These are phyloP conservation scores for Blastocladiella britannica DNA, from an alignment of 192 early-diverging fungal genomes.

Conservation along the genomic window DNA sequence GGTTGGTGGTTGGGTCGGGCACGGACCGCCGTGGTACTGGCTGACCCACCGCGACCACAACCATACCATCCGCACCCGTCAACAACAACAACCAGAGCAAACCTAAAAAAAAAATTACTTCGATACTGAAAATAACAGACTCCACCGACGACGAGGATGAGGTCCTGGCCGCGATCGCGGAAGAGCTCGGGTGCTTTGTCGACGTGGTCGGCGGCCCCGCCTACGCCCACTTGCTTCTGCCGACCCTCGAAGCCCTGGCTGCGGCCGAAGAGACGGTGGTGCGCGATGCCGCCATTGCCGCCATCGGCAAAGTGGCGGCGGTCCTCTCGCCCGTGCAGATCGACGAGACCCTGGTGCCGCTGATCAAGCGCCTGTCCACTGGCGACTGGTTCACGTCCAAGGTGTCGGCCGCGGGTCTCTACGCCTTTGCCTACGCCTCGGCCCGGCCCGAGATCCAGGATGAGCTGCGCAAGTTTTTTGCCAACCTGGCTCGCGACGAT, in stretches of 20 bases:
- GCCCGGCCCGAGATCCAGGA: slow-evolving; percentile 51
- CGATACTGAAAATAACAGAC: too few species aligned
- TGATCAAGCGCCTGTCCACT: slow-evolving; percentile 68
- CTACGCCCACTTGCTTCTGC: slow-evolving; percentile 64
- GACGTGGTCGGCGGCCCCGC: slow-evolving; percentile 79
- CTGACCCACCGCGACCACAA: too few species aligned
- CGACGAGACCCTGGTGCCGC: slow-evolving; percentile 74
- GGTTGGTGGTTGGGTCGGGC: too few species aligned
- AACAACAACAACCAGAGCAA: too few species aligned
- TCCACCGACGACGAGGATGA: slow-evolving; percentile 99
- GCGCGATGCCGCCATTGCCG: slow-evolving; percentile 96
- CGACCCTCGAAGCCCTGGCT: slow-evolving; percentile 87
- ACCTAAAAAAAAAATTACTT: too few species aligned
- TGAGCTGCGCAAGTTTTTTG: slow-evolving; percentile 69
- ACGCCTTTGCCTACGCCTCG: slow-evolving; percentile 58
- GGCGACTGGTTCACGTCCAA: slow-evolving; percentile 99
- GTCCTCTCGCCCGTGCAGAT: slow-evolving; percentile 55
- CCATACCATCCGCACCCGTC: too few species aligned
- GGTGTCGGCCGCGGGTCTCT: slow-evolving; percentile 80
- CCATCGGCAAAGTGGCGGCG: slow-evolving; percentile 62
- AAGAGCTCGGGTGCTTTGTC: slow-evolving; percentile 80
- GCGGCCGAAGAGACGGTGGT: slow-evolving; percentile 95
- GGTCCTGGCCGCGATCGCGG: slow-evolving; percentile 75
- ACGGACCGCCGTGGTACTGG: too few species aligned
- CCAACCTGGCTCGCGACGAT: slow-evolving; percentile 69